Percentiles rank a stretch among this genome's conserved stretches.
Conservation (phyloP, 2,329 filamentous ascomycete genomes). For the Epichloe gansuensis region DNA sequence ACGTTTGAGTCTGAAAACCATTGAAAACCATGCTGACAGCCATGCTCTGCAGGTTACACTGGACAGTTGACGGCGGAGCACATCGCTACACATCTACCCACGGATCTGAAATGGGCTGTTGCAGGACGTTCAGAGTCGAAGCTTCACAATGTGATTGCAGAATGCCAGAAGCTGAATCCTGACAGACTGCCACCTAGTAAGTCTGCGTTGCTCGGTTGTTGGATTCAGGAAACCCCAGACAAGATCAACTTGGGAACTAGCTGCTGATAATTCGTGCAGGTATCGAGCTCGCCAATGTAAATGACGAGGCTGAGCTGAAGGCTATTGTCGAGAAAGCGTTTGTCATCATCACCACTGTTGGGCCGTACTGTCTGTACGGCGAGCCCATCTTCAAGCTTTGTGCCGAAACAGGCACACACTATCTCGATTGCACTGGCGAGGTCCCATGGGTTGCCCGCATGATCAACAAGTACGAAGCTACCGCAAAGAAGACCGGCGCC, state of each 20-base stretch:
- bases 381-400: slow-evolving; percentile 49
- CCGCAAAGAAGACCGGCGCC: slow-evolving; percentile 40
- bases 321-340: slow-evolving; percentile 42
- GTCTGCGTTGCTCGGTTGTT: slow-evolving; percentile 7
- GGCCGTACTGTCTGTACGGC: slow-evolving; percentile 44
- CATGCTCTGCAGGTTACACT: slow-evolving; percentile 55
- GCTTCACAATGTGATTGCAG: slow-evolving; percentile 53
- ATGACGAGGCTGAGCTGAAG: slow-evolving; percentile 31
- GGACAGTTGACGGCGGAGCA: slow-evolving; percentile 66
- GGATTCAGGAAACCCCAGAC: not conserved
- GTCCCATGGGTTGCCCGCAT: slow-evolving; percentile 44
- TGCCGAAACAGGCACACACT: slow-evolving; percentile 49
- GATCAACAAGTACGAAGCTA: slow-evolving; percentile 44
- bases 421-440: slow-evolving; percentile 51
- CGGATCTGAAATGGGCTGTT: slow-evolving; percentile 74
- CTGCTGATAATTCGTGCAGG: slow-evolving; percentile 16
- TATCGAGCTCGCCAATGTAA: slow-evolving; percentile 39
- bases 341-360: slow-evolving; percentile 44
- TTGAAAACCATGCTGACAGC: not conserved
- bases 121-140: slow-evolving; percentile 72
- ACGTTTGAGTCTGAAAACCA: not conserved
- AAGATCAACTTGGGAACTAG: not conserved
- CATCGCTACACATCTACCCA: slow-evolving; percentile 56
- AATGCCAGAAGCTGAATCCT: slow-evolving; percentile 52
- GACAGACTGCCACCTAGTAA: slow-evolving; percentile 60